Evolutionary conservation across 352 stramenopile genomes (phyloP).

Genomic region (Thraustochytrium sp.): DNA sequence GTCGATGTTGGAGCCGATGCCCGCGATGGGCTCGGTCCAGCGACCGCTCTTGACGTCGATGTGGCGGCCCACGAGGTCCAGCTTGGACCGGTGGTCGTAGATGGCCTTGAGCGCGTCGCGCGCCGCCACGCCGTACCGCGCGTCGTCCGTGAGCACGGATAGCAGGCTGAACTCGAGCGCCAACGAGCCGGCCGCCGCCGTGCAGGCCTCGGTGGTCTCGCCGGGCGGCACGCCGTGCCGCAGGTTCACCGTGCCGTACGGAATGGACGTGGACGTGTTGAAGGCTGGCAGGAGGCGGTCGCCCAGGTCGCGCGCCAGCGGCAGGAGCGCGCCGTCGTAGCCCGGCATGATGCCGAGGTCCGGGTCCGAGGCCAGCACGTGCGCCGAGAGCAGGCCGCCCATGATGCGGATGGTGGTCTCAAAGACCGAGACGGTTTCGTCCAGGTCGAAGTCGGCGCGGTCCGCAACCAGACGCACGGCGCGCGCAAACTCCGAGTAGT

Average conservation of each 20-base stretch:
- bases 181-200: conserved; percentile 89
- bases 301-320: conserved; percentile 86
- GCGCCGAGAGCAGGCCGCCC: conserved; percentile 77
- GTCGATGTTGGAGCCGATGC: conserved; percentile 86
- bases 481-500: conserved; percentile 74
- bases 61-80: conserved; percentile 84
- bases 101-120: conserved; percentile 64
- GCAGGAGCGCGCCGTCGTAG: conserved; percentile 88
- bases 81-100: conserved; percentile 62
- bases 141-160: conserved; percentile 69
- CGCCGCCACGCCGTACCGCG: conserved; percentile 62
- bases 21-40: conserved; percentile 65
- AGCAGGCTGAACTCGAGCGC: conserved; percentile 92
- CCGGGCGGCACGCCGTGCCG: conserved; percentile 70
- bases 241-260: conserved; percentile 93
- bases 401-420: conserved; percentile 84
- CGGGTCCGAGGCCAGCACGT: conserved; percentile 55
- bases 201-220: conserved; percentile 89
- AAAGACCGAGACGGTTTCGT: conserved; percentile 83
- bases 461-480: neutral
- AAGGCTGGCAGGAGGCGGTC: conserved; percentile 91
- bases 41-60: conserved; percentile 80
- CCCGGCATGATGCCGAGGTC: conserved; percentile 35
- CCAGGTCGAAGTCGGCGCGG: conserved; percentile 62
- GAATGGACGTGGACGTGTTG: conserved; percentile 86